Evolutionary conservation across 108 stramenopile species (phyloP).

Genomic region (Conticribra guillardii): DNA sequence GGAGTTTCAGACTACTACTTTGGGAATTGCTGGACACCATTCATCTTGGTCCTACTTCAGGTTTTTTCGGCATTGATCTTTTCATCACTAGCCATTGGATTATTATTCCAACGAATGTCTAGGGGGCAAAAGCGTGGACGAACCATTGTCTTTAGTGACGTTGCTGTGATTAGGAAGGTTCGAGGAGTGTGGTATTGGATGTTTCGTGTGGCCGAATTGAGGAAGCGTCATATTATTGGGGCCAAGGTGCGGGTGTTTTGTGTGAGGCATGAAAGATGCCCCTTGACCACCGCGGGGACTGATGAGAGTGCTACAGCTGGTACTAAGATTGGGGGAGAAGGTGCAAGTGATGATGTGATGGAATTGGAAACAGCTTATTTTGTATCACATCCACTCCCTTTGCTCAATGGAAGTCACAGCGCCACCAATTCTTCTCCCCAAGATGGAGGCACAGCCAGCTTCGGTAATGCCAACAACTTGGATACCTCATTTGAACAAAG

Average conservation of each 20-base stretch:
- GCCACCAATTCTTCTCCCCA: not conserved
- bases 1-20: slow-evolving; percentile 95
- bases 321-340: slow-evolving; percentile 58
- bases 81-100: slow-evolving; percentile 92
- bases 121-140: slow-evolving; percentile 86
- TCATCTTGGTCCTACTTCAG: slow-evolving; percentile 86
- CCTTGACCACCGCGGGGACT: no score
- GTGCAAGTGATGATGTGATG: slow-evolving; percentile 9
- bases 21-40: slow-evolving; percentile 86
- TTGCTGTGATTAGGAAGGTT: slow-evolving; percentile 83
- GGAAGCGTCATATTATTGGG: slow-evolving; percentile 92
- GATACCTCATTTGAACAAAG: slow-evolving; percentile 61
- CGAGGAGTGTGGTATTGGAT: slow-evolving; percentile 84
- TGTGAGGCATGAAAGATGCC: slow-evolving; percentile 80
- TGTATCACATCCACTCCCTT: slow-evolving; percentile 44
- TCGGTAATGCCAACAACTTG: slow-evolving; percentile 5
- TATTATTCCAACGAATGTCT: slow-evolving; percentile 90
- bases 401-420: slow-evolving; percentile 34
- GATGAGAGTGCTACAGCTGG: no score
- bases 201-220: slow-evolving; percentile 93
- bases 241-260: slow-evolving; percentile 92
- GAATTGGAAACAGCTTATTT: slow-evolving; percentile 47
- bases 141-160: slow-evolving; percentile 91
- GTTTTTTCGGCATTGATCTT: slow-evolving; percentile 85
- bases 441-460: not conserved